These are phyloP conservation scores for Asterophora lycoperdoides DNA, from an alignment of 768 basidiomycete species.

Conservation along the genomic window DNA sequence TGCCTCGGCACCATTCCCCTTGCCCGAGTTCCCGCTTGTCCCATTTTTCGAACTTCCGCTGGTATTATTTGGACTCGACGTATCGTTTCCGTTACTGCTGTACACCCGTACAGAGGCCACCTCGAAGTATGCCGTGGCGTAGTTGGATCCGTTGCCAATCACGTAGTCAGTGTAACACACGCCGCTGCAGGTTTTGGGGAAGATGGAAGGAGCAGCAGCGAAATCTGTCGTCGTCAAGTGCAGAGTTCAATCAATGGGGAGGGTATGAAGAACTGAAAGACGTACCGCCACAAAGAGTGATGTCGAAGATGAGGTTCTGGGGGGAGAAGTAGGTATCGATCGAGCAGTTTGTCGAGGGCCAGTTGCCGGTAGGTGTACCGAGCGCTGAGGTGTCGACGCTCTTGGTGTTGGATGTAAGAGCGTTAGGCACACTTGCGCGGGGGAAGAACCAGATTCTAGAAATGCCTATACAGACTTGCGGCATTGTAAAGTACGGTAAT, in stretches of 20 bases:
- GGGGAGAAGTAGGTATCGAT: constrained; percentile 51
- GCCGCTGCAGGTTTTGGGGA: constrained; percentile 60
- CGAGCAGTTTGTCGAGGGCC: constrained; percentile 53
- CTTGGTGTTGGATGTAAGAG: constrained; percentile 45
- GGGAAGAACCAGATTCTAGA: constrained; percentile 62
- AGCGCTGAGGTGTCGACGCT: constrained; percentile 51
- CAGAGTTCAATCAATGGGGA: constrained; percentile 13
- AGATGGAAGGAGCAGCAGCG: constrained; percentile 49
- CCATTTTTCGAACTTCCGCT: constrained; percentile 3
- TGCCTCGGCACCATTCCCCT: not conserved
- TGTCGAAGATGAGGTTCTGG: constrained; percentile 69
- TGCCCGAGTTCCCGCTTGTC: constrained; percentile 2
- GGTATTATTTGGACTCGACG: not conserved
- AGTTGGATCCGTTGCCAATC: constrained; percentile 55
- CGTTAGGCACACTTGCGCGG: constrained; percentile 43
- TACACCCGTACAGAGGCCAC: constrained; percentile 56
- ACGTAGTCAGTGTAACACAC: constrained; percentile 70
- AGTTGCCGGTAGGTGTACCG: constrained; percentile 68
- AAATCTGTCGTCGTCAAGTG: constrained; percentile 27
- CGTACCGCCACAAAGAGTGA: constrained; percentile 63
- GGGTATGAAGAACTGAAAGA: constrained; percentile 2
- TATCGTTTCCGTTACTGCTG: constrained; percentile 20
- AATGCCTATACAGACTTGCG: not conserved
- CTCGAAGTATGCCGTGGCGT: constrained; percentile 70
- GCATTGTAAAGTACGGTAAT: not conserved